Evolutionary conservation across 139 green algal genomes (phyloP).

Genomic region (Picochlorum costavermella): DNA sequence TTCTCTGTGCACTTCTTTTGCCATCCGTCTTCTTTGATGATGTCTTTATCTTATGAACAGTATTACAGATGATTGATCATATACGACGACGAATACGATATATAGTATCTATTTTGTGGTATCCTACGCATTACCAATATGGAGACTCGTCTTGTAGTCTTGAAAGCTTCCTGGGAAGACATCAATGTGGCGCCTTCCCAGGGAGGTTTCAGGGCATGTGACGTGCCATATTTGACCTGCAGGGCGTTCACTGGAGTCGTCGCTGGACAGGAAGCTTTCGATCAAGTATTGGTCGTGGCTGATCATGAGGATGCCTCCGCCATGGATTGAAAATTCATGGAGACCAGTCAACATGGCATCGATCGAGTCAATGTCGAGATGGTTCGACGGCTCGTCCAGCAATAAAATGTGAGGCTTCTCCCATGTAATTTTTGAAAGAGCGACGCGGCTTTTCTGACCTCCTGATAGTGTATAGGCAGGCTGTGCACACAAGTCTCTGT

Average conservation of each 20-base stretch:
- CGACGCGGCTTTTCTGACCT: constrained; percentile 78
- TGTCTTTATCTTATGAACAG: no score
- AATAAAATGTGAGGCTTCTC: constrained; percentile 81
- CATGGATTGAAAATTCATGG: neutral
- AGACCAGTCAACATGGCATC: constrained; percentile 55
- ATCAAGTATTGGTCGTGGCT: constrained; percentile 74
- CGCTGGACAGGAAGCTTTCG: constrained; percentile 19
- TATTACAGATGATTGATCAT: no score
- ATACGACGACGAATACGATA: no score
- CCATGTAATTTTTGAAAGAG: constrained; percentile 55
- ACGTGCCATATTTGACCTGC: no score
- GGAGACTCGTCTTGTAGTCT: no score
- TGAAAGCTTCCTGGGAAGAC: no score
- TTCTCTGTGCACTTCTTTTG: constrained; percentile 15
- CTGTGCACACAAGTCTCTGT: constrained; percentile 72
- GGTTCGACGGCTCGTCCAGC: constrained; percentile 81
- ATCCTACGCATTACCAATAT: no score
- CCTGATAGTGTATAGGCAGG: constrained; percentile 87
- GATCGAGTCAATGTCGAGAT: constrained; percentile 83
- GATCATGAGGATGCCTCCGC: constrained; percentile 75
- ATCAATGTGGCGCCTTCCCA: no score
- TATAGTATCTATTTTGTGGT: no score
- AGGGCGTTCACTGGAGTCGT: neutral
- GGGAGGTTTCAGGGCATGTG: no score
- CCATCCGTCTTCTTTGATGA: no score